Percentiles rank a stretch among this genome's conserved stretches.
phyloP scores from a whole-genome alignment of 2,329 filamentous ascomycete species.

The Chaetothyriales sp. region DNA sequence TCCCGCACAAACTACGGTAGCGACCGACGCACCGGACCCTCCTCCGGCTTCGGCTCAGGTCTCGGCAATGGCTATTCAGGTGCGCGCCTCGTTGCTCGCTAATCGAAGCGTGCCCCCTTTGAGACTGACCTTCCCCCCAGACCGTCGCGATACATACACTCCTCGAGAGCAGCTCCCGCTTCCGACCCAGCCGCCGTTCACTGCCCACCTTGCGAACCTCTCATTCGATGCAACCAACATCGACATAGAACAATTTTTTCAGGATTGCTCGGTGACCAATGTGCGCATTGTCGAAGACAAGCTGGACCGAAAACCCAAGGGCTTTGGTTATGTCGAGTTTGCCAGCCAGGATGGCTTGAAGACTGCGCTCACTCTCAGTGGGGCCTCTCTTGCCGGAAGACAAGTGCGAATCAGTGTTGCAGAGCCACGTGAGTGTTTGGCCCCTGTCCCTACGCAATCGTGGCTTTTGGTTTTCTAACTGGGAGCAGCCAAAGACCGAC shows the following conservation, averaged over 20 bases:
- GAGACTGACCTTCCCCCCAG: conserved; percentile 15
- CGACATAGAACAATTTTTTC: conserved; percentile 74
- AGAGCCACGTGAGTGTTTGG: conserved; percentile 68
- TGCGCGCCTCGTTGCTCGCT: conserved; percentile 3
- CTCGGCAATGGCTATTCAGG: conserved; percentile 26
- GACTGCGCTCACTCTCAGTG: conserved; percentile 72
- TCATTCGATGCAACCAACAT: conserved; percentile 82
- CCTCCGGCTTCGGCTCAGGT: conserved; percentile 14
- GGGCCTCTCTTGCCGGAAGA: conserved; percentile 69
- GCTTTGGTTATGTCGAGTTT: conserved; percentile 97
- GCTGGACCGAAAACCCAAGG: conserved; percentile 83
- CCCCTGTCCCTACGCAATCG: background rate
- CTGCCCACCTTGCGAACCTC: conserved; percentile 89
- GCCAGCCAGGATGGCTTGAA: conserved; percentile 74
- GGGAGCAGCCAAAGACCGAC: conserved; percentile 64
- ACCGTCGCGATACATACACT: conserved; percentile 30
- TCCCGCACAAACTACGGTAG: conserved; percentile 32
- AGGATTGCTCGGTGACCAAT: conserved; percentile 68
- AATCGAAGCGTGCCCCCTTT: conserved; percentile 1
- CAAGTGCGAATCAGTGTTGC: conserved; percentile 88
- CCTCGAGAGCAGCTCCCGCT: conserved; percentile 67
- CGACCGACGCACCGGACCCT: conserved; percentile 31
- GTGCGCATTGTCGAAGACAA: conserved; percentile 96
- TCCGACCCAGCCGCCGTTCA: conserved; percentile 84
- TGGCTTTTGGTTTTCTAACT: conserved; percentile 22